These are phyloP conservation scores for Carnegiea gigantea DNA, from an alignment of 179 eudicot species.

Conservation along the genomic window DNA sequence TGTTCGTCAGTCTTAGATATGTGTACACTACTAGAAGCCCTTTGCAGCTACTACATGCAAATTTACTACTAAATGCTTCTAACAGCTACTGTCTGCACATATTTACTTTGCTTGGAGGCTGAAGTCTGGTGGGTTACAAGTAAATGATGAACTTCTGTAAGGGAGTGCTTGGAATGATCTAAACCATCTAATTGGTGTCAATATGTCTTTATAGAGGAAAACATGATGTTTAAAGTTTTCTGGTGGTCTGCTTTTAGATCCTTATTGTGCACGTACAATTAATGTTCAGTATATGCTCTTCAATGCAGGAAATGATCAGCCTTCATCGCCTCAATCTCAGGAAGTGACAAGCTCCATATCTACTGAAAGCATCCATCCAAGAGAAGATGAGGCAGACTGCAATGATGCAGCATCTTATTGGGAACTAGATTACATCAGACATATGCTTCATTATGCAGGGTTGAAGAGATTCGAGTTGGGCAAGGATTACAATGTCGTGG, in stretches of 20 bases:
- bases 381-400: constrained; percentile 51
- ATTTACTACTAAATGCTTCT: not conserved
- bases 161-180: not conserved
- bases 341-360: constrained; percentile 40
- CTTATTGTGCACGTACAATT: constrained; percentile 1
- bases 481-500: constrained; percentile 41
- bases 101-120: not conserved
- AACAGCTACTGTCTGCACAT: not conserved
- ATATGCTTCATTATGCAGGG: constrained; percentile 47
- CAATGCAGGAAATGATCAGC: constrained; percentile 48
- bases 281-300: constrained; percentile 9
- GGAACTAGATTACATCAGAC: constrained; percentile 64
- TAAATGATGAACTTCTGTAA: not conserved
- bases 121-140: not conserved
- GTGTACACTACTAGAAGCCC: not conserved
- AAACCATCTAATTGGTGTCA: not conserved
- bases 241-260: not conserved
- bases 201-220: not conserved
- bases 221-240: not conserved
- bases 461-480: constrained; percentile 48
- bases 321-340: constrained; percentile 38
- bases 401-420: constrained; percentile 66
- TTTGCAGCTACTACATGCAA: not conserved
- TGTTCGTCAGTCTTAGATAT: not conserved
- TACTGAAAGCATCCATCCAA: constrained; percentile 32